Evolutionary conservation across 2,329 filamentous ascomycete species (phyloP).

Genomic region (Calonectria crousiana): DNA sequence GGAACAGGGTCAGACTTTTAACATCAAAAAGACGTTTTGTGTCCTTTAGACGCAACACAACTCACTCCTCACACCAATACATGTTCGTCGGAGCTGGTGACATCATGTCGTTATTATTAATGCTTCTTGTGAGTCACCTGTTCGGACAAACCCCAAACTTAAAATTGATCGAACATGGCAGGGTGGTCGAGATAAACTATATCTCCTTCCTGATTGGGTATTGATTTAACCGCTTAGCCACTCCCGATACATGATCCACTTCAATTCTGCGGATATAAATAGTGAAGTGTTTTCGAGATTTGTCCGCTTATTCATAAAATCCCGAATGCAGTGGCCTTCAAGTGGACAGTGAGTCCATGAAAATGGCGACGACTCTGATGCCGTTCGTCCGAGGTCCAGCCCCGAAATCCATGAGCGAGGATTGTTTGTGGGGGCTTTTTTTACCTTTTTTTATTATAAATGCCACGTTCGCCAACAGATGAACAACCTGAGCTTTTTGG

Average conservation of each 20-base stretch:
- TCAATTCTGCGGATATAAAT: neutral
- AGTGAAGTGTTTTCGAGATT: neutral
- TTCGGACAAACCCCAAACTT: neutral
- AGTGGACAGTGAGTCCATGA: neutral
- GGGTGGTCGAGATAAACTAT: neutral
- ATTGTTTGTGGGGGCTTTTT: too few relatives aligned
- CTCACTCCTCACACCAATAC: neutral
- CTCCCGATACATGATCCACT: neutral
- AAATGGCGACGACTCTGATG: neutral
- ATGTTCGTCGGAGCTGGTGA: neutral
- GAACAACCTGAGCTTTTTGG: neutral
- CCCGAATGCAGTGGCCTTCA: neutral
- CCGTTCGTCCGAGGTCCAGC: neutral
- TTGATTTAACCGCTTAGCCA: neutral
- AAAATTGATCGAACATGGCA: neutral
- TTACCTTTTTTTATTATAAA: neutral
- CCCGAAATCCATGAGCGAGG: neutral
- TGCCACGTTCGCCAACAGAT: neutral
- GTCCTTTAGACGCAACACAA: too few relatives aligned
- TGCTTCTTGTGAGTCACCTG: neutral
- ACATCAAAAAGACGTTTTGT: too few relatives aligned
- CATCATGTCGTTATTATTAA: neutral
- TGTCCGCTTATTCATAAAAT: neutral
- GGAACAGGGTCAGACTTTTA: too few relatives aligned
- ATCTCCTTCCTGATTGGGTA: neutral